phyloP scores from a whole-genome alignment of 2,329 filamentous ascomycete genomes.

The Alternaria consortialis region DNA sequence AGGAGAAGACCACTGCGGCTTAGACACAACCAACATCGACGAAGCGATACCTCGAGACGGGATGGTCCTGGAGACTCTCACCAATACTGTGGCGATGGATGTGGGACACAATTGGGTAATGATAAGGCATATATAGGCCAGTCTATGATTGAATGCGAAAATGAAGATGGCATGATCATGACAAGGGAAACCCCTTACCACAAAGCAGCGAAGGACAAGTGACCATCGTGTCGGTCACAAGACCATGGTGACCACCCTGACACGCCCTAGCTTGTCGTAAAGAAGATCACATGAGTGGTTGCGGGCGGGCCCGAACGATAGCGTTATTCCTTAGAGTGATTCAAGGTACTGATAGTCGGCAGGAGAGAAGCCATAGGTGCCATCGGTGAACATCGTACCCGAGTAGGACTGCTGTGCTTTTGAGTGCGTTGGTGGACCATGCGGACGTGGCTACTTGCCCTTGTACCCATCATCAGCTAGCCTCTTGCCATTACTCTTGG shows the following conservation, averaged over 20 bases:
- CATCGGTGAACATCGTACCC: background rate
- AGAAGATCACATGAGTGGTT: no score
- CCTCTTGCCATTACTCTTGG: background rate
- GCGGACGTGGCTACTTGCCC: background rate
- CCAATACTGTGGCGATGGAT: background rate
- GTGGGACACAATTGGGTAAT: background rate
- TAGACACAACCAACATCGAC: background rate
- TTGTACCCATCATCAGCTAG: background rate
- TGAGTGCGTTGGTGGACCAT: background rate
- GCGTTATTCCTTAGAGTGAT: no score
- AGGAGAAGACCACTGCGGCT: conserved; percentile 64
- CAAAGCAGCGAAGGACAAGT: no score
- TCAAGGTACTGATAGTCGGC: no score
- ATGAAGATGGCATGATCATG: background rate
- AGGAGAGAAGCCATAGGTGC: background rate
- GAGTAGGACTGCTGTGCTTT: background rate
- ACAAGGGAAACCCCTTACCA: background rate
- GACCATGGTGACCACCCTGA: no score
- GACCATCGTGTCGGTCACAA: no score
- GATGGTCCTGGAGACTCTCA: background rate
- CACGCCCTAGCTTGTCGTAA: no score
- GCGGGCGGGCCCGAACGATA: no score
- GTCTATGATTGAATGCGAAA: background rate
- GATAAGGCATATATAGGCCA: background rate
- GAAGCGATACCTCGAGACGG: background rate